A percentile compares a stretch with the other conserved stretches of the same genome.
Evolutionary conservation across 805 yeast species (phyloP).

Genomic region (Myxozyma geophila): DNA sequence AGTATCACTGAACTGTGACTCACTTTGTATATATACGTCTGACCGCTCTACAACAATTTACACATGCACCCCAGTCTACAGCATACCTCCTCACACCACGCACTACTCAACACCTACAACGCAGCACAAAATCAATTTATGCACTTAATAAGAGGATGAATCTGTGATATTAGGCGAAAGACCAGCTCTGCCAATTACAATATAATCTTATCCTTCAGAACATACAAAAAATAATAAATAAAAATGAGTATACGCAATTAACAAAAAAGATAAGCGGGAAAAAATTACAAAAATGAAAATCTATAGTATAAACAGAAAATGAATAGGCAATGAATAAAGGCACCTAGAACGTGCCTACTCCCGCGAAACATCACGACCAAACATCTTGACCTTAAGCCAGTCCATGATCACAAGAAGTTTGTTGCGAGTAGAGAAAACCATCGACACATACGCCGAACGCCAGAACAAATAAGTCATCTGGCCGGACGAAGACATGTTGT

Average conservation of each 20-base stretch:
- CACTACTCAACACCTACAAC: neutral
- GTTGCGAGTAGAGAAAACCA: slow-evolving; percentile 89
- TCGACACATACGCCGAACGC: slow-evolving; percentile 91
- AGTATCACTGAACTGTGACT: neutral
- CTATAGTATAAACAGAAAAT: neutral
- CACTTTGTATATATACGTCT: neutral
- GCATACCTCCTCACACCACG: neutral
- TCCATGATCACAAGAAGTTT: slow-evolving; percentile 83
- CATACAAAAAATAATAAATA: neutral
- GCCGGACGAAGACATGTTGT: slow-evolving; percentile 82
- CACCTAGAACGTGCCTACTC: slow-evolving; percentile 52
- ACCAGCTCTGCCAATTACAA: neutral
- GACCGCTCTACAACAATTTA: no score
- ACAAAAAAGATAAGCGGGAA: neutral
- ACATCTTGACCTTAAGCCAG: slow-evolving; percentile 84
- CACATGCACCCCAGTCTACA: no score
- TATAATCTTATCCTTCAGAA: neutral
- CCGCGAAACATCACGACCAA: slow-evolving; percentile 93
- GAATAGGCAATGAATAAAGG: neutral
- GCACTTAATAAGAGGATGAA: neutral
- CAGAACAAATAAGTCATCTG: slow-evolving; percentile 87
- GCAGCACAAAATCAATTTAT: neutral
- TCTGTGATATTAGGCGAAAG: neutral
- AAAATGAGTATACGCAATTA: neutral
- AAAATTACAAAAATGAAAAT: neutral